Evolutionary conservation across 108 stramenopile genomes (phyloP).

Genomic region (Fragilaria crotonensis): DNA sequence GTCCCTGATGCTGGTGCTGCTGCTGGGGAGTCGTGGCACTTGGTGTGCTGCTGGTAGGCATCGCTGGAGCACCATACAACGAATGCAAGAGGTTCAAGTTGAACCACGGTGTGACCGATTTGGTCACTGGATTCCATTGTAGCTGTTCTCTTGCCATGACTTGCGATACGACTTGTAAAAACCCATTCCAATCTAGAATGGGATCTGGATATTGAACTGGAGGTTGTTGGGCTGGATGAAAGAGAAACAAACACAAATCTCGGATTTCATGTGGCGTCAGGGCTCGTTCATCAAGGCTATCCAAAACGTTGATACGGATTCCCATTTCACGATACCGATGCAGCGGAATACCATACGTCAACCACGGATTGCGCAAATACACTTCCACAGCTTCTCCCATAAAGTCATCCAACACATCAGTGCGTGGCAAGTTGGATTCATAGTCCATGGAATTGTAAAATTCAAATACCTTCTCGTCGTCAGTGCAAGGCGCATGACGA

Average conservation of each 20-base stretch:
- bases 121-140: slow-evolving; percentile 28
- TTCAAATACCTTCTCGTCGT: slow-evolving; percentile 19
- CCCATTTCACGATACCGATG: slow-evolving; percentile 45
- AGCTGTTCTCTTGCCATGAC: slow-evolving; percentile 12
- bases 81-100: slow-evolving; percentile 15
- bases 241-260: slow-evolving; percentile 59
- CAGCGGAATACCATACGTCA: slow-evolving; percentile 34
- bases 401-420: slow-evolving; percentile 39
- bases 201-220: slow-evolving; percentile 17
- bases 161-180: slow-evolving; percentile 8
- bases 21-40: slow-evolving; percentile 1
- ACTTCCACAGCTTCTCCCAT: slow-evolving; percentile 44
- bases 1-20: not conserved
- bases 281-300: slow-evolving; percentile 32
- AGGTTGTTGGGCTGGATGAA: slow-evolving; percentile 13
- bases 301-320: slow-evolving; percentile 15
- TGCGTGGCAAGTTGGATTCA: slow-evolving; percentile 16
- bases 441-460: slow-evolving; percentile 28
- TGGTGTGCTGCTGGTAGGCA: not conserved
- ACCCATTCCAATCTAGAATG: slow-evolving; percentile 9
- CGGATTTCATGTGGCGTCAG: slow-evolving; percentile 55
- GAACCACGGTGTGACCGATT: slow-evolving; percentile 18
- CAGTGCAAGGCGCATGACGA: slow-evolving; percentile 73
- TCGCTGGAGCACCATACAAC: slow-evolving; percentile 6
- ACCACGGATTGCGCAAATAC: slow-evolving; percentile 28